Evolutionary conservation across 768 basidiomycete species (phyloP), one percentile per base, ranked within the genome.

Genomic region (Leucogyrophana mollusca): DNA sequence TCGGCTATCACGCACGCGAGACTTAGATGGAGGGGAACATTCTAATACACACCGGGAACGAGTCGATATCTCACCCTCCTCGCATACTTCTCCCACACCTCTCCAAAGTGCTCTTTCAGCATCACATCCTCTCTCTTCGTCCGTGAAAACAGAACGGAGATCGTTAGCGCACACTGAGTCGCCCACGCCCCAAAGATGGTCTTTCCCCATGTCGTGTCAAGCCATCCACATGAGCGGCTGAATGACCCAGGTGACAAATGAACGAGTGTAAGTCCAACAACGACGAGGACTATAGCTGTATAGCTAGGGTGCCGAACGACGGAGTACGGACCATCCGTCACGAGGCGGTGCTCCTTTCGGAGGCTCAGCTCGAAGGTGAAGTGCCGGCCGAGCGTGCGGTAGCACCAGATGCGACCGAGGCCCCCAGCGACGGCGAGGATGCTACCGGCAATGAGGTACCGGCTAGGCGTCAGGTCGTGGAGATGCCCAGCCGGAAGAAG

Each of bases 321-420:
- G 14, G 52, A 41, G 43, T 60, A 60, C n/a, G 58, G 58, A 5
- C 57, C 57, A 4, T 18, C 40, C 2, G 56, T 59, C 23, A 58
- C 37, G 14, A 82, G 66, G 43, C 52, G 59, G 45, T 82, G 80
- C 42, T 73, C 64, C 17, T 61, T 58, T 34, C 68, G 69, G 22
- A 80, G 74, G 59, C 66, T 68, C 65, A 79, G 64, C 55, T 79
- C 74, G 45, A 77, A 80, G 0, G 78, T 82, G 56, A 79, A 79
- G 35, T 76, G 54, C 1, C 42, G 56, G 4, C 76, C 78, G 13
- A 82, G 66, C 30, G 71, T 72, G 30, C 66, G 59, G 55, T 74
- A 81, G 51, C 77, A 77, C 13, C 47, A 43, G 48, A 63, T 58
- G 34, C 76, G 66, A 38, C 73, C 63, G 42, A 62, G 66, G 3